phyloP scores from a whole-genome alignment of 768 basidiomycete species.

The Lactarius vividus region DNA sequence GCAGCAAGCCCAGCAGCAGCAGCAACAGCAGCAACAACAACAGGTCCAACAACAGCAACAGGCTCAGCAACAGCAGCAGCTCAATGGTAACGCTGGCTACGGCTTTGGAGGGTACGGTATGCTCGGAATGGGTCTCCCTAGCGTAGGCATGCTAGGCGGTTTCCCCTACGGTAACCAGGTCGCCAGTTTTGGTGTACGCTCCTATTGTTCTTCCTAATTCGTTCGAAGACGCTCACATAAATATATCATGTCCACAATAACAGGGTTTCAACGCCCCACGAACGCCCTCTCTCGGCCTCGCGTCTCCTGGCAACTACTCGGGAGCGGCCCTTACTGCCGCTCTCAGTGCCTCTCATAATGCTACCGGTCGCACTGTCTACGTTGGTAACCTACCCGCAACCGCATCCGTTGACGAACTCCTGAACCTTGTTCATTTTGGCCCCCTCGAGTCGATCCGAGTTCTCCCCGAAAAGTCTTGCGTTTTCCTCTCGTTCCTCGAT shows the following conservation, averaged over 20 bases:
- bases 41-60: conserved; percentile 48
- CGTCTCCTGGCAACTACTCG: conserved; percentile 71
- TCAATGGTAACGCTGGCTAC: conserved; percentile 44
- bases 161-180: conserved; percentile 74
- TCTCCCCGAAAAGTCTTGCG: conserved; percentile 94
- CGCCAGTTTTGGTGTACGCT: conserved; percentile 63
- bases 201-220: conserved; percentile 20
- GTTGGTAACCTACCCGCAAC: conserved; percentile 94
- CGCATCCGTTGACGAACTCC: conserved; percentile 95
- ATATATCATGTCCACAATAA: conserved; percentile 7
- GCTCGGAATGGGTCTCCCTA: conserved; percentile 78
- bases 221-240: conserved; percentile 4
- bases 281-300: conserved; percentile 62
- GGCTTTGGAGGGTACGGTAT: conserved; percentile 70
- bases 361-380: conserved; percentile 87
- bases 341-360: conserved; percentile 55
- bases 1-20: conserved; percentile 43
- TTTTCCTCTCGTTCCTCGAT: conserved; percentile 97
- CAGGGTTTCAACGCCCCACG: conserved; percentile 56
- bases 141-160: conserved; percentile 63
- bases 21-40: conserved; percentile 27
- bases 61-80: conserved; percentile 30
- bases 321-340: conserved; percentile 76
- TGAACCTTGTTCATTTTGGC: conserved; percentile 97
- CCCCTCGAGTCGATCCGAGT: conserved; percentile 94